A percentile compares a stretch with the other conserved stretches of the same genome.
Conservation (phyloP, 306 rosid genomes). For the Trifolium dubium region DNA sequence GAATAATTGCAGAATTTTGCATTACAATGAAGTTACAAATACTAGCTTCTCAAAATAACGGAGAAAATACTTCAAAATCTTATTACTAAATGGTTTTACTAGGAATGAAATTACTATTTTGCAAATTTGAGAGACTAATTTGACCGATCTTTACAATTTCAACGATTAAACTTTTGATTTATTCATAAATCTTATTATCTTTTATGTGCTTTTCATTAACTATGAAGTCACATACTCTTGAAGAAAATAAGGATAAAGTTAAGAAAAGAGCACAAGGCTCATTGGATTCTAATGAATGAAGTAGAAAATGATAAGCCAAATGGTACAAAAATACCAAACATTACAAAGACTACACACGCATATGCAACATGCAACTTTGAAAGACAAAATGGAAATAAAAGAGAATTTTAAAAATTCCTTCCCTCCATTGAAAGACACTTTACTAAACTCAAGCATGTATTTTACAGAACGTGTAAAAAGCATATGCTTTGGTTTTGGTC, state of each 20-base stretch:
- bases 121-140: not conserved
- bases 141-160: not conserved
- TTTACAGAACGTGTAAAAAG: slow-evolving; percentile 32
- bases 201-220: slow-evolving; percentile 20
- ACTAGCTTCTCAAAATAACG: too few relatives aligned
- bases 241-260: slow-evolving; percentile 24
- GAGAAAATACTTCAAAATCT: too few relatives aligned
- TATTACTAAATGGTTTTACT: too few relatives aligned
- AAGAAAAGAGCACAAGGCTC: slow-evolving; percentile 10
- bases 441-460: slow-evolving; percentile 38
- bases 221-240: slow-evolving; percentile 6
- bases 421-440: slow-evolving; percentile 42
- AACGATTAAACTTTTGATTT: not conserved
- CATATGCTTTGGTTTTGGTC: slow-evolving; percentile 46
- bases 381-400: slow-evolving; percentile 40
- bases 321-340: slow-evolving; percentile 33
- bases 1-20: too few relatives aligned
- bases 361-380: slow-evolving; percentile 30
- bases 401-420: slow-evolving; percentile 36
- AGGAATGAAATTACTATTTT: too few relatives aligned
- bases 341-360: slow-evolving; percentile 43
- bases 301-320: slow-evolving; percentile 34
- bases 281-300: slow-evolving; percentile 36
- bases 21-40: too few relatives aligned
- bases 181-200: not conserved